Evolutionary conservation across 257 asterid species (phyloP).

Genomic region (Solanum ahanhuiri): DNA sequence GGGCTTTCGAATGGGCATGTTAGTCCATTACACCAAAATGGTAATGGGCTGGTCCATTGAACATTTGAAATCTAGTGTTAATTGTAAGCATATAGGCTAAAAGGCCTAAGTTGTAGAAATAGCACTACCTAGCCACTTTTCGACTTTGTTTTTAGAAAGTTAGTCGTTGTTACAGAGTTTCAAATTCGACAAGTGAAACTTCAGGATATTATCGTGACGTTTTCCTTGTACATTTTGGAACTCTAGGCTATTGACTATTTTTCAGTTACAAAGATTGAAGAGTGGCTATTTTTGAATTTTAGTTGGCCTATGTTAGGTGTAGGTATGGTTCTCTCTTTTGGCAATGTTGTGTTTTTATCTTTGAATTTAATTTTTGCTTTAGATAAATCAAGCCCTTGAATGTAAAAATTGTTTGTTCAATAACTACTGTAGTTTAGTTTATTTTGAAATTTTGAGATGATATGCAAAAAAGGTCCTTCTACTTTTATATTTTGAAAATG

Average conservation of each 20-base stretch:
- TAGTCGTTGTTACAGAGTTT: background rate
- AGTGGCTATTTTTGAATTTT: background rate
- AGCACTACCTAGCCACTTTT: background rate
- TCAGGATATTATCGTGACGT: background rate
- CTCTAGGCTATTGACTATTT: background rate
- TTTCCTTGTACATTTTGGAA: background rate
- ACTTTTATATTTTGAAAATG: background rate
- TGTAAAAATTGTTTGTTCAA: background rate
- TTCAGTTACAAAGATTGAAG: background rate
- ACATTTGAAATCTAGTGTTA: background rate
- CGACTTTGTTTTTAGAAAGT: background rate
- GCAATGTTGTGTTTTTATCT: background rate
- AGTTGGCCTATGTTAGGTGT: background rate
- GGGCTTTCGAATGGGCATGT: conserved; percentile 12
- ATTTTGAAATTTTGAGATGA: background rate
- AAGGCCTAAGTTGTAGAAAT: background rate
- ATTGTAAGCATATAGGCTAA: background rate
- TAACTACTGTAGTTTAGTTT: background rate
- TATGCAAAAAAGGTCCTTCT: background rate
- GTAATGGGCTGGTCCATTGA: background rate
- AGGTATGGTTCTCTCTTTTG: background rate
- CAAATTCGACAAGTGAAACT: background rate
- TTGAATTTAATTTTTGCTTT: background rate
- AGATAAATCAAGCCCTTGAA: background rate
- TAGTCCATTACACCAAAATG: conserved; percentile 1